Conservation (phyloP, 495 filamentous ascomycete species). For the Trypethelium eluteriae region DNA sequence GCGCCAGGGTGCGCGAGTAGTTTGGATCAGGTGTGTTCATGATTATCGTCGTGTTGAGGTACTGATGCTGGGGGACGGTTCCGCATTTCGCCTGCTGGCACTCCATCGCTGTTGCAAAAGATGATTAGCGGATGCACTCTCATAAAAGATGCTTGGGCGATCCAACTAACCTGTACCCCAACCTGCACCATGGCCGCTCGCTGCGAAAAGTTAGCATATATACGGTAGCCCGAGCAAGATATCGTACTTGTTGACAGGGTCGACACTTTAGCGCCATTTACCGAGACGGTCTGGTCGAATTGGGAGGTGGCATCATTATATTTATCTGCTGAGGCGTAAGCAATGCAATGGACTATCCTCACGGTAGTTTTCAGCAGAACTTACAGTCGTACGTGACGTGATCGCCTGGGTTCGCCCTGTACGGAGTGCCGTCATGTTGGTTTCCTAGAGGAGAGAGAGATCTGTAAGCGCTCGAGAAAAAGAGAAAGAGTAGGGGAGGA, state of each 20-base stretch:
- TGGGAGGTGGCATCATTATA: conserved; percentile 36
- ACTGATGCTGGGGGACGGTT: conserved; percentile 38
- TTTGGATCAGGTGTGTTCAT: conserved; percentile 36
- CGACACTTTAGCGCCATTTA: conserved; percentile 37
- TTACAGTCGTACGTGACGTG: conserved; percentile 17
- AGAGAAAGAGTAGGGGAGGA: background rate
- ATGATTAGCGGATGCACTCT: conserved; percentile 9
- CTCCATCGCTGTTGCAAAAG: conserved; percentile 30
- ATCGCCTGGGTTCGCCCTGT: conserved; percentile 12
- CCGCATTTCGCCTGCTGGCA: conserved; percentile 38
- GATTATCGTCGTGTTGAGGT: conserved; percentile 37
- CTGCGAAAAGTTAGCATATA: conserved; percentile 18
- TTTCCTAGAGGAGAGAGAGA: conserved; percentile 9
- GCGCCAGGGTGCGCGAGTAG: conserved; percentile 35
- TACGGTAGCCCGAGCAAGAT: background rate
- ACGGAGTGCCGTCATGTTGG: conserved; percentile 4
- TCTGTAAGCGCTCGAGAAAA: conserved; percentile 5
- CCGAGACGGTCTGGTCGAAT: conserved; percentile 38
- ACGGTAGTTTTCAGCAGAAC: conserved; percentile 10
- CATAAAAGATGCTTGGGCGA: conserved; percentile 6
- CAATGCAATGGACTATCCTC: background rate
- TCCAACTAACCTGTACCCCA: conserved; percentile 32
- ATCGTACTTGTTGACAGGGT: conserved; percentile 34
- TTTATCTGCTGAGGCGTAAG: conserved; percentile 31
- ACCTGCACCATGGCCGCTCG: conserved; percentile 34